Conservation (phyloP, 2,329 filamentous ascomycete species). For the Myotisia sp. region DNA sequence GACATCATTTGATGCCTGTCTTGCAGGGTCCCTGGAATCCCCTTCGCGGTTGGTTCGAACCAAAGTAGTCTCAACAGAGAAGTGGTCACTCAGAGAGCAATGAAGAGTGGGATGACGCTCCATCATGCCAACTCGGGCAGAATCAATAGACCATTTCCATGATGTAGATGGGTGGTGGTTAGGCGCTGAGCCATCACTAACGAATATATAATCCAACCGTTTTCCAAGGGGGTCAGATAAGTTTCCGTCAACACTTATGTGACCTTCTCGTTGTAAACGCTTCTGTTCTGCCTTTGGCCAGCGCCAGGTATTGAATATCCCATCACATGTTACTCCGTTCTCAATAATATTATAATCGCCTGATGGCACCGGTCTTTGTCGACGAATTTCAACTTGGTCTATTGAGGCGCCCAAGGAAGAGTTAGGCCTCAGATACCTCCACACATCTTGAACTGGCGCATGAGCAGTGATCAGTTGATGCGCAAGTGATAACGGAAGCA, state of each 20-base stretch:
- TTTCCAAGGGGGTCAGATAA: constrained; percentile 62
- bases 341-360: constrained; percentile 62
- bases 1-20: constrained; percentile 4
- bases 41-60: constrained; percentile 24
- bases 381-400: constrained; percentile 51
- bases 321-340: constrained; percentile 81
- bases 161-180: constrained; percentile 15
- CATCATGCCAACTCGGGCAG: constrained; percentile 62
- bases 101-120: constrained; percentile 64
- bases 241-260: constrained; percentile 50
- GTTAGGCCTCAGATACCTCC: constrained; percentile 70
- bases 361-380: constrained; percentile 54
- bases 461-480: constrained; percentile 70
- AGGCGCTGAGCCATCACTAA: constrained; percentile 40
- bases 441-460: constrained; percentile 65
- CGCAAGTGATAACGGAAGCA: constrained; percentile 73
- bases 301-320: constrained; percentile 79
- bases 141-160: constrained; percentile 53
- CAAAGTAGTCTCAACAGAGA: constrained; percentile 73
- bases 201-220: constrained; percentile 88
- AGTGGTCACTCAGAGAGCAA: constrained; percentile 89
- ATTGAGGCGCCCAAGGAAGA: constrained; percentile 63
- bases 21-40: neutral
- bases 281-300: constrained; percentile 63
- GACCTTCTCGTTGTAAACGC: constrained; percentile 48